Conservation (phyloP, 2,329 filamentous ascomycete genomes). For the Amylocarpus encephaloides region DNA sequence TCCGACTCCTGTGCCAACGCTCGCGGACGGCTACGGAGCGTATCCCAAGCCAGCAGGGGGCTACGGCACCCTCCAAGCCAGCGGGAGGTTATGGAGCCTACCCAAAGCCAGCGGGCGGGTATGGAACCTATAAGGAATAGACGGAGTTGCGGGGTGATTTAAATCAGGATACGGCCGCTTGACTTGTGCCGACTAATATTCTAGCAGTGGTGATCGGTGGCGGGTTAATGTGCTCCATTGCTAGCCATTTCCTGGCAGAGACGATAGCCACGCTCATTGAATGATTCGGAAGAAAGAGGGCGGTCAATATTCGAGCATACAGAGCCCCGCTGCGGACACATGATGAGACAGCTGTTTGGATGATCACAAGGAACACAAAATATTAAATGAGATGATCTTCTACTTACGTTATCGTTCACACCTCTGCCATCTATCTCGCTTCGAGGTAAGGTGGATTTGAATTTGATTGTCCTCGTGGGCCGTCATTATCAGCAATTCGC, state of each 20-base stretch:
- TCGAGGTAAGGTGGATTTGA: too few relatives aligned
- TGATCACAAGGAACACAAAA: too few relatives aligned
- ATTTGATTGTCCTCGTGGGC: too few relatives aligned
- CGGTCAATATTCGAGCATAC: too few relatives aligned
- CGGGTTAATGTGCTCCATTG: too few relatives aligned
- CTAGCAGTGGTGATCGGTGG: not conserved
- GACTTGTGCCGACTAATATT: not conserved
- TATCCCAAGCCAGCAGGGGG: not conserved
- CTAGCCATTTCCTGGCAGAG: not conserved
- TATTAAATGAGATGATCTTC: too few relatives aligned
- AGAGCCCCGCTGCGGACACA: too few relatives aligned
- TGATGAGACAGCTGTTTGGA: too few relatives aligned
- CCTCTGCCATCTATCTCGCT: too few relatives aligned
- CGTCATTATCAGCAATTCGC: too few relatives aligned
- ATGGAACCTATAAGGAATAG: conserved; percentile 1
- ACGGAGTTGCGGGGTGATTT: not conserved
- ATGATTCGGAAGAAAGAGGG: too few relatives aligned
- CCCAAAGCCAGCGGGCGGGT: not conserved
- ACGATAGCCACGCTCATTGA: not conserved
- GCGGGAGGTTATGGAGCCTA: conserved; percentile 4
- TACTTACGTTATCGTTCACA: too few relatives aligned
- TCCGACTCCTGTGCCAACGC: not conserved
- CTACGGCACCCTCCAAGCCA: not conserved
- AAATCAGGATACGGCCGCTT: not conserved
- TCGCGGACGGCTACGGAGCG: not conserved